Percentiles rank a stretch among this genome's conserved stretches.
These are phyloP conservation scores for Baudoinia panamericana DNA, from an alignment of 495 filamentous ascomycete species.

Conservation along the genomic window DNA sequence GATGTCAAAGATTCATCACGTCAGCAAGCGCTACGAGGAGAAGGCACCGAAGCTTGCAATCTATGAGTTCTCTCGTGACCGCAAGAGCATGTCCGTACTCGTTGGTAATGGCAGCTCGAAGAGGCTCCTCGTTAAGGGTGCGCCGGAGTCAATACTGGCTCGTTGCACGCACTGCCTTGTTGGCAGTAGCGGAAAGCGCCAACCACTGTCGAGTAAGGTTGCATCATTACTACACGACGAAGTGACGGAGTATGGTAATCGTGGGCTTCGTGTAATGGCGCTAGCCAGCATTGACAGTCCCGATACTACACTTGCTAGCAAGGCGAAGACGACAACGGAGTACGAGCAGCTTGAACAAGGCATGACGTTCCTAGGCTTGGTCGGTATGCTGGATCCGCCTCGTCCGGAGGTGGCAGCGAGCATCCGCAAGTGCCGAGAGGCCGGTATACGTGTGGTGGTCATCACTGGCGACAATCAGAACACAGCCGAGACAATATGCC, in stretches of 20 bases:
- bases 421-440: constrained; percentile 76
- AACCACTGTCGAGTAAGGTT: constrained; percentile 54
- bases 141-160: constrained; percentile 84
- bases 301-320: constrained; percentile 39
- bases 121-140: constrained; percentile 89
- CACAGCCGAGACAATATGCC: constrained; percentile 95
- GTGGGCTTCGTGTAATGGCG: constrained; percentile 88
- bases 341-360: constrained; percentile 81
- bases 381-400: constrained; percentile 95
- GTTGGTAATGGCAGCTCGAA: constrained; percentile 52
- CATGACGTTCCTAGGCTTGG: constrained; percentile 85
- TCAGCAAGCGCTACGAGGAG: constrained; percentile 75
- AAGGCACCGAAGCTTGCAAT: constrained; percentile 62
- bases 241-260: constrained; percentile 78
- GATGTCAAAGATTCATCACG: constrained; percentile 54
- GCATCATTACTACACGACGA: constrained; percentile 56
- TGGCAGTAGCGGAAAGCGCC: constrained; percentile 60
- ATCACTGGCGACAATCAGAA: constrained; percentile 97
- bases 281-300: constrained; percentile 69
- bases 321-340: constrained; percentile 66
- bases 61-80: constrained; percentile 94
- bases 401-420: constrained; percentile 82
- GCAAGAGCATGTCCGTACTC: constrained; percentile 98
- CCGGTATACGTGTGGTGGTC: constrained; percentile 92
- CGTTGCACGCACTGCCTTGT: constrained; percentile 70